Conservation (phyloP, 331 rosid species). For the Malus hybrid region DNA sequence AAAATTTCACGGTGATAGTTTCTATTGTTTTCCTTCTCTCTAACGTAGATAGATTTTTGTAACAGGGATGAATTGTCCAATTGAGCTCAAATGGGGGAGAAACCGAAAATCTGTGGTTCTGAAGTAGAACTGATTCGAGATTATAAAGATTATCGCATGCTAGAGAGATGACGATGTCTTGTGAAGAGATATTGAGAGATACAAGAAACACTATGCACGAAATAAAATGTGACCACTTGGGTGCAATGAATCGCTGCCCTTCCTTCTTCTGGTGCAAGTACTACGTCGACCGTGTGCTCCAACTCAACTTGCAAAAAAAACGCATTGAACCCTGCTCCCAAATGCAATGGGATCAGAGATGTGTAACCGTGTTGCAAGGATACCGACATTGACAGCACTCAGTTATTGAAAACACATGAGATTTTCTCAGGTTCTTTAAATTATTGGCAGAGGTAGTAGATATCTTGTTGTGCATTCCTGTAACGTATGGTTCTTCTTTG, state of each 20-base stretch:
- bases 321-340: neutral
- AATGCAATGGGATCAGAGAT: neutral
- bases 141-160: neutral
- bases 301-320: neutral
- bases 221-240: neutral
- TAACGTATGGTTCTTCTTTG: neutral
- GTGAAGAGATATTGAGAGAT: neutral
- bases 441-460: neutral
- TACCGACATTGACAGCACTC: slow-evolving; percentile 3
- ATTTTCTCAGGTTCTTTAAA: neutral
- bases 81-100: slow-evolving; percentile 3
- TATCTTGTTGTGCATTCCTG: neutral
- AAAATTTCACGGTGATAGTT: neutral
- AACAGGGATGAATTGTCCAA: neutral
- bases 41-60: neutral
- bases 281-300: neutral
- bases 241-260: neutral
- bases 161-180: neutral
- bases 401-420: neutral
- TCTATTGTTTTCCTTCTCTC: neutral
- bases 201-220: neutral
- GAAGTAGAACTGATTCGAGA: neutral
- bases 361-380: neutral
- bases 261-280: neutral
- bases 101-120: neutral